phyloP scores from a whole-genome alignment of 805 yeast genomes.

The Saturnispora halmiae region DNA sequence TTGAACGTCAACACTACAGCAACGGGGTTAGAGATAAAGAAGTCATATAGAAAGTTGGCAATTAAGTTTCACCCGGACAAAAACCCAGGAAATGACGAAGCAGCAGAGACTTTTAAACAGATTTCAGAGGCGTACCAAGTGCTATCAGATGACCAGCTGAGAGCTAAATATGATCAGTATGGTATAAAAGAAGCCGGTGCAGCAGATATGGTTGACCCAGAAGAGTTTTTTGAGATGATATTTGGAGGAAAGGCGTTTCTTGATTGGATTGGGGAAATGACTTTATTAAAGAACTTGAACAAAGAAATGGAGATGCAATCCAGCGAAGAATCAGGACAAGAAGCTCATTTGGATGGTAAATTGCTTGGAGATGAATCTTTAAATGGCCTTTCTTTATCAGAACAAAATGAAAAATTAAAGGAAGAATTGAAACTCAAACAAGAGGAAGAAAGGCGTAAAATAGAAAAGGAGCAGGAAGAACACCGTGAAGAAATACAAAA shows the following conservation, averaged over 20 bases:
- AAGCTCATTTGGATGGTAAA: conserved; percentile 23
- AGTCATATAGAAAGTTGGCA: conserved; percentile 88
- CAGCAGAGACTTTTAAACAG: conserved; percentile 79
- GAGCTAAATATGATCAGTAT: conserved; percentile 69
- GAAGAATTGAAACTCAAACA: conserved; percentile 28
- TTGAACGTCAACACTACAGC: conserved; percentile 65
- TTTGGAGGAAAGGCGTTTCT: conserved; percentile 78
- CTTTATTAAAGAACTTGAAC: conserved; percentile 54
- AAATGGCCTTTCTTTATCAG: conserved; percentile 17
- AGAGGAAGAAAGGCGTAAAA: conserved; percentile 50
- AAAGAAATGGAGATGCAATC: conserved; percentile 44
- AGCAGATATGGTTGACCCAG: conserved; percentile 69
- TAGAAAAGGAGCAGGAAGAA: conserved; percentile 66
- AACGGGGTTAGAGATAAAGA: conserved; percentile 73
- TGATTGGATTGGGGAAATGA: conserved; percentile 72
- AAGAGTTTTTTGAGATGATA: conserved; percentile 72
- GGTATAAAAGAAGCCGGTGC: conserved; percentile 53
- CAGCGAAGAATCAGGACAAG: conserved; percentile 36
- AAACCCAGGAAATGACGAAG: conserved; percentile 88
- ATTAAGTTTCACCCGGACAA: conserved; percentile 91
- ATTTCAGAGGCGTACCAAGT: conserved; percentile 69
- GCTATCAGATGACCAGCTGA: conserved; percentile 58
- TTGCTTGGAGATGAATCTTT: conserved; percentile 23
- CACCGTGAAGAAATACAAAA: conserved; percentile 47
- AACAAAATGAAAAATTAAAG: conserved; percentile 24